These are phyloP conservation scores for Penicillium sp. DNA, from an alignment of 2,329 filamentous ascomycete species.

Conservation along the genomic window DNA sequence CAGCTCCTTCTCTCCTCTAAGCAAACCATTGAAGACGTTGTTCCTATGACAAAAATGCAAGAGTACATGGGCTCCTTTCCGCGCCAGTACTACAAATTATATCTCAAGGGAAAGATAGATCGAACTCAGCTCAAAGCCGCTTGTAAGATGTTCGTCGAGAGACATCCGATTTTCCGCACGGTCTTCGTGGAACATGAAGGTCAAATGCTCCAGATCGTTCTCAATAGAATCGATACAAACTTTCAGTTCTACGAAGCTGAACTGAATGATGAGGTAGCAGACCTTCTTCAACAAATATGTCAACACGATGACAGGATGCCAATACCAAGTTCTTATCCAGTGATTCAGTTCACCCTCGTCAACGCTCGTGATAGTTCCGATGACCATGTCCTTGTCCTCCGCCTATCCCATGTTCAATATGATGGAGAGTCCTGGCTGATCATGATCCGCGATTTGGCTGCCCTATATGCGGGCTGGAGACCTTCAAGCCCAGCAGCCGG, in stretches of 20 bases:
- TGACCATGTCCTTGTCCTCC: slow-evolving; percentile 25
- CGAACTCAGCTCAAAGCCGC: slow-evolving; percentile 10
- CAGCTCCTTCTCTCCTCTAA: neutral
- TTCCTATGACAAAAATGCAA: neutral
- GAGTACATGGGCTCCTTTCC: too few relatives aligned
- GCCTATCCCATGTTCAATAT: slow-evolving; percentile 36
- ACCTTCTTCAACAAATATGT: neutral
- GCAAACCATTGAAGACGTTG: neutral
- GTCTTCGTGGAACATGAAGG: slow-evolving; percentile 51
- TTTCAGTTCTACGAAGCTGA: neutral
- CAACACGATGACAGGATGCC: too few relatives aligned
- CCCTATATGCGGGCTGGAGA: neutral
- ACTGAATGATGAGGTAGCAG: neutral
- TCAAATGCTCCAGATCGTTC: slow-evolving; percentile 46
- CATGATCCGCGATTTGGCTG: neutral
- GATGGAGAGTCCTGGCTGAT: slow-evolving; percentile 23
- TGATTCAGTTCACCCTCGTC: neutral
- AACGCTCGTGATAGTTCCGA: slow-evolving; percentile 9
- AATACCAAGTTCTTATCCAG: neutral
- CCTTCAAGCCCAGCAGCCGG: slow-evolving; percentile 7
- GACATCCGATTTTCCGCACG: slow-evolving; percentile 55
- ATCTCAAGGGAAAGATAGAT: slow-evolving; percentile 15
- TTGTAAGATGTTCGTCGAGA: slow-evolving; percentile 12
- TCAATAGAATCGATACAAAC: slow-evolving; percentile 18
- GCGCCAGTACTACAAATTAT: slow-evolving; percentile 3